Evolutionary conservation across 2,329 filamentous ascomycete species (phyloP), one percentile per base, ranked within the genome.

Genomic region (Talaromyces pinophilus): DNA sequence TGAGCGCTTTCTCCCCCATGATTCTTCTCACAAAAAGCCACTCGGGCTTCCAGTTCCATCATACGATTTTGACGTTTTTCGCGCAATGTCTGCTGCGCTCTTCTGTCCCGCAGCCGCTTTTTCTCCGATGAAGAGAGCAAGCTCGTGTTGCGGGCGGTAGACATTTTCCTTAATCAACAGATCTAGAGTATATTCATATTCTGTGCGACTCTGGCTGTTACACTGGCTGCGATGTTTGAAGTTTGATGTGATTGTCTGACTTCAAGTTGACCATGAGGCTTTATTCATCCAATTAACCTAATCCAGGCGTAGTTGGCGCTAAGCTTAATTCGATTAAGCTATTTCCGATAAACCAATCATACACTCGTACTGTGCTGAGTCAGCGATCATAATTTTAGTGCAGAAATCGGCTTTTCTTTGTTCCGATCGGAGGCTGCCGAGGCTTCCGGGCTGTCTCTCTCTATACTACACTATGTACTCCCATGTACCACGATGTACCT

Each of bases 91-190:
- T 74, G 71, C 52, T 75, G 73, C 3, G 73, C 72, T 15, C 68
- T 70, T n/a, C 73, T 69, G 62, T 75, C 73, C 42, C 73, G 68
- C 1, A 72, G 65, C 19, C 73, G 71, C 19, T 75, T 74, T 50
- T 66, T 66, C 64, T 66, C 64, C 8, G 64, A 62, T 8, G 64
- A 66, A n/a, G 60, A 66, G 30, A 66, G 54, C 38, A 59, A 4
- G 7, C 22, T 40, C 11, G 40, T 52, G 11, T 35, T 59, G n/a
- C 40, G 38, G 5, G 30, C 15, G 15, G 52, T 15, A 3, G 62
- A 59, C 62, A 64, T 64, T 30, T 40, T 33, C 28, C 5, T 48
- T 46, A 33, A 5, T 25, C 10, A 19, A 4, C 10, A 1, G 44
- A 11, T 19, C n/a, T 28, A 7, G 5, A 15, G 13, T 2, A 28